Evolutionary conservation across 495 filamentous ascomycete species (phyloP).

Genomic region (Parathielavia appendiculata): DNA sequence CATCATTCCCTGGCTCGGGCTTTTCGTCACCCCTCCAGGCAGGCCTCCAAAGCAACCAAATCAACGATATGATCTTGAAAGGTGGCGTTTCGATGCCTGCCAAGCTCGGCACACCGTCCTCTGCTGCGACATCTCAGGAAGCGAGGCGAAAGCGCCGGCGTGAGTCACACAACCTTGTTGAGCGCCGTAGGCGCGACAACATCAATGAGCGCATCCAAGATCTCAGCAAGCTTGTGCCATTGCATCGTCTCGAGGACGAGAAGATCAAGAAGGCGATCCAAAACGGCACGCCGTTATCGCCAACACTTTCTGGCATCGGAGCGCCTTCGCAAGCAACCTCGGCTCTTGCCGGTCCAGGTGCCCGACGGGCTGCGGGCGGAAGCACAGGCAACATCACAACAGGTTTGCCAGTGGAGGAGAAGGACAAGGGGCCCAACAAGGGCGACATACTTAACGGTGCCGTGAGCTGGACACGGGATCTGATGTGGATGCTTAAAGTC

Average conservation of each 20-base stretch:
- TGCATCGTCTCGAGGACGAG: slow-evolving; percentile 92
- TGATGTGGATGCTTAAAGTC: slow-evolving; percentile 91
- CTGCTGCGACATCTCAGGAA: slow-evolving; percentile 69
- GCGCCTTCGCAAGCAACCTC: slow-evolving; percentile 77
- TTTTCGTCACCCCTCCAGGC: slow-evolving; percentile 62
- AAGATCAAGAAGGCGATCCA: slow-evolving; percentile 91
- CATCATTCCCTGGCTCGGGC: slow-evolving; percentile 76
- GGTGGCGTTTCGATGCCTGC: slow-evolving; percentile 53
- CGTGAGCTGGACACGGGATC: slow-evolving; percentile 91
- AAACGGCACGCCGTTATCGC: slow-evolving; percentile 82
- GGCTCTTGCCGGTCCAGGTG: slow-evolving; percentile 76
- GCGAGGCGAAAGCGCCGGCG: slow-evolving; percentile 84
- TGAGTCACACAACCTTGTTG: slow-evolving; percentile 94
- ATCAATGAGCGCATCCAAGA: slow-evolving; percentile 99
- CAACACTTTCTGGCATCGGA: slow-evolving; percentile 57
- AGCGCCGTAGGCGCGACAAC: slow-evolving; percentile 90
- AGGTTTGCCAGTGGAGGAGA: slow-evolving; percentile 87
- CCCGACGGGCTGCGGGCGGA: slow-evolving; percentile 63
- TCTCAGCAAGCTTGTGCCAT: slow-evolving; percentile 84
- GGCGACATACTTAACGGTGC: slow-evolving; percentile 97
- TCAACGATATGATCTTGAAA: slow-evolving; percentile 50
- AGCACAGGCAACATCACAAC: slow-evolving; percentile 81
- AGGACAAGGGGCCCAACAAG: slow-evolving; percentile 98
- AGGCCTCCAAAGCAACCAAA: slow-evolving; percentile 43
- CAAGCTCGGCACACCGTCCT: slow-evolving; percentile 42